These are phyloP conservation scores for Plasmodium inui DNA, from an alignment of 169 alveolate species.

Conservation along the genomic window DNA sequence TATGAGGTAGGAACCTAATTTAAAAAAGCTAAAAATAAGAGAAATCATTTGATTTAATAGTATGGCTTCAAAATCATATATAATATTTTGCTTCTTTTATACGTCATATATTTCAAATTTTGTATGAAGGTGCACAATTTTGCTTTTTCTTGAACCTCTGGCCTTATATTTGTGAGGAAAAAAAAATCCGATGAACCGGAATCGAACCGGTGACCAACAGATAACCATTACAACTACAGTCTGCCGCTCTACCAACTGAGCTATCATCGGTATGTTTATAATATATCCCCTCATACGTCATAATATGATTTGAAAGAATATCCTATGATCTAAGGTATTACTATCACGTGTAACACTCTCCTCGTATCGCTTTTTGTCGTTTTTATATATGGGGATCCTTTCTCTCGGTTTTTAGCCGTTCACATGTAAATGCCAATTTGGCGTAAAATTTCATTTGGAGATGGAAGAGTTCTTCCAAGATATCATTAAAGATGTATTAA, in stretches of 20 bases:
- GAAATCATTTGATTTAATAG: not conserved
- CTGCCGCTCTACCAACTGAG: conserved; percentile 98
- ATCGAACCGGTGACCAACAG: conserved; percentile 97
- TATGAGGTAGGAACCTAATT: not conserved
- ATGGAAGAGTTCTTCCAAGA: not conserved
- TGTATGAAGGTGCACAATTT: not conserved
- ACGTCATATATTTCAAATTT: not conserved
- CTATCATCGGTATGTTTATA: conserved; percentile 90
- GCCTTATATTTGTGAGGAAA: not conserved
- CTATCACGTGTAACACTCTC: not conserved
- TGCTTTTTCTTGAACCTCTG: not conserved
- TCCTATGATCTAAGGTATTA: not conserved
- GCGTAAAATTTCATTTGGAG: not conserved
- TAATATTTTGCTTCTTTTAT: not conserved
- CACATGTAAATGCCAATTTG: not conserved
- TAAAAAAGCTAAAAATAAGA: not conserved
- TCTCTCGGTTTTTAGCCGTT: not conserved
- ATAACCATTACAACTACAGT: conserved; percentile 94
- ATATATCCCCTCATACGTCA: not conserved
- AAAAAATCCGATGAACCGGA: conserved; percentile 95
- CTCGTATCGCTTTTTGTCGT: not conserved
- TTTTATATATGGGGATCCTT: not conserved
- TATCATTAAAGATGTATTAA: not conserved
- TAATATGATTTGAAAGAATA: not conserved
- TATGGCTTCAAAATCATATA: not conserved